A percentile compares a stretch with the other conserved stretches of the same genome.
phyloP scores from a whole-genome alignment of 352 stramenopile species.

The Peronospora farinosa region DNA sequence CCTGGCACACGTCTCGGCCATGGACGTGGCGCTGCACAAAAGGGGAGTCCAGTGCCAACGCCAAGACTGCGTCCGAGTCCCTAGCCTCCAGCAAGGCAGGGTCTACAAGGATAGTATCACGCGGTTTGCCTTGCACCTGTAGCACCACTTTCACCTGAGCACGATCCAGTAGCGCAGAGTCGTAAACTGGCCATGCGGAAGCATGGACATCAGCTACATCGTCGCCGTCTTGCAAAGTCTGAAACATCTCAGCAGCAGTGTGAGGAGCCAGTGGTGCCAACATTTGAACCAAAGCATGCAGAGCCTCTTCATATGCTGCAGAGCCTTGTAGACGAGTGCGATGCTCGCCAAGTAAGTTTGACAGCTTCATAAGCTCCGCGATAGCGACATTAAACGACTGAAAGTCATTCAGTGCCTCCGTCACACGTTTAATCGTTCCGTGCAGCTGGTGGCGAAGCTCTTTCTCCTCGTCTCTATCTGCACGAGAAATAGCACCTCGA shows the following conservation, averaged over 20 bases:
- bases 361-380: conserved; percentile 88
- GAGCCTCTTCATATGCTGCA: conserved; percentile 39
- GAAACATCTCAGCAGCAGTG: conserved; percentile 76
- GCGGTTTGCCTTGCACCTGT: conserved; percentile 71
- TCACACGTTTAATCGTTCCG: conserved; percentile 78
- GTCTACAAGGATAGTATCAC: conserved; percentile 63
- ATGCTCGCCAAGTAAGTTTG: conserved; percentile 63
- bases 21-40: conserved; percentile 65
- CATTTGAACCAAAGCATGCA: conserved; percentile 70
- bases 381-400: conserved; percentile 88
- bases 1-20: conserved; percentile 57
- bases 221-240: conserved; percentile 32
- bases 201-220: conserved; percentile 51
- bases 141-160: conserved; percentile 80
- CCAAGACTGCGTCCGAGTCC: conserved; percentile 59
- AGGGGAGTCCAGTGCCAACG: conserved; percentile 46
- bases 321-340: conserved; percentile 31
- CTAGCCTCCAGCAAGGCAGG: conserved; percentile 35
- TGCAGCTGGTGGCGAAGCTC: conserved; percentile 59
- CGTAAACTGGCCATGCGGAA: conserved; percentile 51
- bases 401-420: conserved; percentile 60
- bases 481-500: conserved; percentile 1
- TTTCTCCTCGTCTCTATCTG: conserved; percentile 19
- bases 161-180: conserved; percentile 46
- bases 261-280: conserved; percentile 73